Evolutionary conservation across 345 rosid genomes (phyloP).

Genomic region (Mercurialis annua): DNA sequence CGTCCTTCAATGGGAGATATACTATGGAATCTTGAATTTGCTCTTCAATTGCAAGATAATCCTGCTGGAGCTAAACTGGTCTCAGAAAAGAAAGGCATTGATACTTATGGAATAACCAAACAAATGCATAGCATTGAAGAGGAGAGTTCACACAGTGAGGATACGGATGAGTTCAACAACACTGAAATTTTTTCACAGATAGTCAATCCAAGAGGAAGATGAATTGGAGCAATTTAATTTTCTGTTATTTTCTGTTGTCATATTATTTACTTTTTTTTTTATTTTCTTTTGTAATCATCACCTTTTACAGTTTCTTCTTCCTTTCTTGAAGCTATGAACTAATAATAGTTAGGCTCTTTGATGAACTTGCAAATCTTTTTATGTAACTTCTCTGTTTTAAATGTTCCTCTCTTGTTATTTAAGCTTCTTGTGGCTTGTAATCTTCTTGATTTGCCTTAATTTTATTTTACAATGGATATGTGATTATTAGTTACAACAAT

Average conservation of each 20-base stretch:
- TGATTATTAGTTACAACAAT: background rate
- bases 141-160: conserved; percentile 15
- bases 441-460: conserved; percentile 9
- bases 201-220: conserved; percentile 43
- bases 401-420: conserved; percentile 1
- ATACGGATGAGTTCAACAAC: conserved; percentile 12
- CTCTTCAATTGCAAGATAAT: conserved; percentile 28
- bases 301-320: background rate
- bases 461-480: conserved; percentile 8
- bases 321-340: background rate
- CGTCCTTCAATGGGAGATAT: conserved; percentile 36
- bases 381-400: background rate
- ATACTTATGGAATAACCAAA: conserved; percentile 11
- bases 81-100: conserved; percentile 11
- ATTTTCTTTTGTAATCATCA: background rate
- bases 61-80: conserved; percentile 21
- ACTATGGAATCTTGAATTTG: conserved; percentile 31
- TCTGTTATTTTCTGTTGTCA: background rate
- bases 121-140: conserved; percentile 22
- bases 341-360: conserved; percentile 4
- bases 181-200: conserved; percentile 33
- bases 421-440: background rate
- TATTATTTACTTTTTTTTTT: background rate
- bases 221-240: background rate
- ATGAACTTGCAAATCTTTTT: background rate